Conservation (phyloP, 2,329 filamentous ascomycete species). For the Apiospora kogelbergensis region DNA sequence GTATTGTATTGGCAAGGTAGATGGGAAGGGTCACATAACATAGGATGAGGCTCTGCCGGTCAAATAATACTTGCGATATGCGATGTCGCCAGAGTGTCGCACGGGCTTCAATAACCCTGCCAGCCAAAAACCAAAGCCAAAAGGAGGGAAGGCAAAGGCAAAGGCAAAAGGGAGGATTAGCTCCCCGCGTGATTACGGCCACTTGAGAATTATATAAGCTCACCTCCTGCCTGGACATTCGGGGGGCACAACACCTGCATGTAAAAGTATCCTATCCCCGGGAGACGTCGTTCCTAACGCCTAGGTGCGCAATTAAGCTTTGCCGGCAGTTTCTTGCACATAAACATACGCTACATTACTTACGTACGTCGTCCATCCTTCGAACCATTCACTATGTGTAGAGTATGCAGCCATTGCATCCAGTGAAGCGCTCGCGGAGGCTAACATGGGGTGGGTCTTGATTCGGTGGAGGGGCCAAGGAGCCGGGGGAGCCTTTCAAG, state of each 20-base stretch:
- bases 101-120: conserved; percentile 6
- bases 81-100: conserved; percentile 5
- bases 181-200: background rate
- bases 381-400: background rate
- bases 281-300: background rate
- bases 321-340: background rate
- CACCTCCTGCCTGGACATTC: background rate
- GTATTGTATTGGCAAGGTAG: background rate
- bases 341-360: background rate
- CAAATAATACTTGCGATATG: background rate
- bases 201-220: background rate
- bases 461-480: background rate
- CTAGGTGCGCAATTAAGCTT: background rate
- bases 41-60: background rate
- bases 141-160: no score
- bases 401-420: background rate
- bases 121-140: background rate
- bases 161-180: background rate
- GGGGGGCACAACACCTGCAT: no score
- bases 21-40: background rate
- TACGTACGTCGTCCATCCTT: background rate
- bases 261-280: no score
- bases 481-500: background rate
- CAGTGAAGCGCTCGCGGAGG: background rate
- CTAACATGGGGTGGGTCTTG: background rate